Percentiles rank a stretch among this genome's conserved stretches.
phyloP scores from a whole-genome alignment of 140 eudicot genomes.

The Anethum foeniculum region DNA sequence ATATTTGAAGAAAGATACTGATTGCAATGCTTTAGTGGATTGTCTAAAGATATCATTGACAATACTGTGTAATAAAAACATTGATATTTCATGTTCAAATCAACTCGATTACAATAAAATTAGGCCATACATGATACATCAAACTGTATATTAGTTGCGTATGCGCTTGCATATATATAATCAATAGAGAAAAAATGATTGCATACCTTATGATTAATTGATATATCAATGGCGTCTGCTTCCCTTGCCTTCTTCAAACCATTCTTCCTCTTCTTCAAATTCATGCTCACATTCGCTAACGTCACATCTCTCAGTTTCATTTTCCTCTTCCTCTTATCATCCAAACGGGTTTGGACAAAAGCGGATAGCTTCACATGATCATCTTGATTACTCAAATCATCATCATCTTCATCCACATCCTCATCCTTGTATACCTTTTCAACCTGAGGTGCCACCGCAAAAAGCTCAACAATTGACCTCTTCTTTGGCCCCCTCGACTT shows the following conservation, averaged over 20 bases:
- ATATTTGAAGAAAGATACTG: neutral
- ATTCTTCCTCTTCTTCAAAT: neutral
- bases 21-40: neutral
- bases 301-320: neutral
- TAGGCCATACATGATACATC: neutral
- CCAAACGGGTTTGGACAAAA: neutral
- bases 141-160: neutral
- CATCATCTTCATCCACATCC: conserved; percentile 10
- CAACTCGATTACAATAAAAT: neutral
- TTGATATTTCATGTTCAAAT: conserved; percentile 15
- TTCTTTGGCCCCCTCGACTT: conserved; percentile 23
- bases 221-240: neutral
- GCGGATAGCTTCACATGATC: conserved; percentile 1
- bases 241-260: conserved; percentile 2
- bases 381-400: neutral
- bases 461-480: conserved; percentile 34
- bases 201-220: neutral
- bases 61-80: neutral
- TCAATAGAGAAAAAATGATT: neutral
- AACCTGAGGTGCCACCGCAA: conserved; percentile 37
- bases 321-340: conserved; percentile 13
- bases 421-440: conserved; percentile 7
- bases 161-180: neutral
- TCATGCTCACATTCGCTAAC: neutral
- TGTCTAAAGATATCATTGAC: neutral